Evolutionary conservation across 495 filamentous ascomycete species (phyloP), one percentile per base, ranked within the genome.

Genomic region (Penicillium desertorum): DNA sequence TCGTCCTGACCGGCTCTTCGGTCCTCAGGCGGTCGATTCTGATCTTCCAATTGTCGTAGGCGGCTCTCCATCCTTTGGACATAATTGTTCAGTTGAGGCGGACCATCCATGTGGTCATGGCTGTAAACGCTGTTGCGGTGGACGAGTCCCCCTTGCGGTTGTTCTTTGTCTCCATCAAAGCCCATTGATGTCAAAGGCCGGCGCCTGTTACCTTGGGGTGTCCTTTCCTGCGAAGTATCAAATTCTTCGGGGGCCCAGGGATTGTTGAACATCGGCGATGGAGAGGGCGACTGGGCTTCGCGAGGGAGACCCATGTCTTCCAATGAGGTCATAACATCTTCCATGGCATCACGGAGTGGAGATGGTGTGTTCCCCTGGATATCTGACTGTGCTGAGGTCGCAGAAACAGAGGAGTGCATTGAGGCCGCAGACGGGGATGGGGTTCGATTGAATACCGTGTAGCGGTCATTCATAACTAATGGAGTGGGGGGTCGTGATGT

Each of bases 261-360:
- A 69, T 91, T 86, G 20, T 86, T 75, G 29, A 81, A 80, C 29
- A 70, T 68, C 57, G 86, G 81, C 16, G 83, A 63, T n/a, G 67
- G 77, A 43, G 74, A 74, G n/a, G 74, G 70, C 10, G 76, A 76
- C 42, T 76, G 72, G 23, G 70, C 59, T 39, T 80, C 76, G 59
- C 77, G 76, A 29, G 82, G 76, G 61, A 88, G 78, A 17, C 86
- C 87, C 85, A 99, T 91, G 60, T 91, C 91, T 68, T 98, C 84
- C 50, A 99, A 74, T 32, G 94, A 96, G 57, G 92, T 91, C 86
- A 98, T 98, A 12, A 99, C 92, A 75, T 95, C 94, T 66, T 97
- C 92, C 93, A 98, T 98, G 0, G 94, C 94, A 69, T 91, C 88
- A 47, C 93, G 78, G 2, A 99, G 71, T 1, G 94, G 95, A 11